Evolutionary conservation across 2,329 filamentous ascomycete species (phyloP), one percentile per base, ranked within the genome.

Genomic region (Fusarium udum): DNA sequence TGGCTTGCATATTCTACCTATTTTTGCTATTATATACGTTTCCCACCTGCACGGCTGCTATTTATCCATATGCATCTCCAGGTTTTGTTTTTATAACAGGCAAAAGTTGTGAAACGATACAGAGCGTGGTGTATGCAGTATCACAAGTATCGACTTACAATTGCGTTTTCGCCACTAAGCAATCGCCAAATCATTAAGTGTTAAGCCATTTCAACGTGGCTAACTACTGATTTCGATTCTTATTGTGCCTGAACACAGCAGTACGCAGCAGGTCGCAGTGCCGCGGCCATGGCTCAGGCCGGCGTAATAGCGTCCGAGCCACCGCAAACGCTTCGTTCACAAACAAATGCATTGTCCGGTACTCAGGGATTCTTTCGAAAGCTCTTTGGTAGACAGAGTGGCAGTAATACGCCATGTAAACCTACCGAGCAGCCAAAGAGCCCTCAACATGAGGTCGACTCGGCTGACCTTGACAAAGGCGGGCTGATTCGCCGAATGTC

Each of bases 401-500:
- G 62, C 49, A 60, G 57, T 26, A 72, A 52, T 52, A 36, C 64
- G 22, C 52, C 67, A 6, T 58, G 75, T 11, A 59, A 60, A 37
- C 61, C 67, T 53, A 46, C 62, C 28, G 67, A 78, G 31, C 69
- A 71, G 61, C 57, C 57, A 20, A 63, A 55, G 51, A 42, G 69
- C 37, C 55, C 61, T 75, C 85, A 89, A 77, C 85, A 64, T 61
- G 57, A 60, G 39, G 26, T 59, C 24, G 67, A 73, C 36, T 42
- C 67, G 51, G 78, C 77, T 57, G 82, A 82, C 48, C 67, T 72
- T 36, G 68, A 76, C 59, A 81, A 77, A 66, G 78, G 80, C 28
- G 82, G 81, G 48, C 66, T 84, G 52, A 81, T 83, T 39, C 83
- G 84, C 61, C 85, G 85, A 68, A 80, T 83, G 67, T 84, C 85